Evolutionary conservation across 345 rosid species (phyloP).

Genomic region (Bruguiera sexangula): DNA sequence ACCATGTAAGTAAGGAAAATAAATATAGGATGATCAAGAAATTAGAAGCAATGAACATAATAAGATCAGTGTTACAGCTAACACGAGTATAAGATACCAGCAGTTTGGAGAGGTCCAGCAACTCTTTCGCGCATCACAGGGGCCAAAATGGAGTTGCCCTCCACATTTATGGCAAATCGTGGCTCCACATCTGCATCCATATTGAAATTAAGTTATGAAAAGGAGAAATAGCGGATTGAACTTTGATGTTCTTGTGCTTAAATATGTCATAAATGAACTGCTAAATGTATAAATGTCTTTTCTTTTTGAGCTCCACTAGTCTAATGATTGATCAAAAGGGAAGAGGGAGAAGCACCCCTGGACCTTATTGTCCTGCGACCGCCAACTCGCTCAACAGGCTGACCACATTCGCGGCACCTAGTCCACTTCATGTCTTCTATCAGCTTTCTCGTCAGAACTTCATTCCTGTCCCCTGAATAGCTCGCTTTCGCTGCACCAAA

Average conservation of each 20-base stretch:
- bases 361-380: constrained; percentile 4
- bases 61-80: no score
- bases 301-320: no score
- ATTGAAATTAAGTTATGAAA: no score
- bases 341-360: constrained; percentile 1
- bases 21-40: no score
- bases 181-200: not conserved
- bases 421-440: constrained; percentile 10
- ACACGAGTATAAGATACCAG: no score
- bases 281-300: no score
- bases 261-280: no score
- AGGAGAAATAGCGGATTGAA: no score
- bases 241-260: no score
- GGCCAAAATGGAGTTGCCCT: not conserved
- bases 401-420: constrained; percentile 13
- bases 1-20: no score
- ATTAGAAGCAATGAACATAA: no score
- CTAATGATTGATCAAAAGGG: no score
- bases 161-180: not conserved
- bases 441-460: not conserved
- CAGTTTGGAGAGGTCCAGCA: not conserved
- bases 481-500: constrained; percentile 13
- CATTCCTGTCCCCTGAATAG: constrained; percentile 11
- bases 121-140: not conserved
- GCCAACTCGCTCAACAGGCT: not conserved